Base-by-base conservation (phyloP, 257 asterid species). In the Salvia rosmarinus region DNA sequence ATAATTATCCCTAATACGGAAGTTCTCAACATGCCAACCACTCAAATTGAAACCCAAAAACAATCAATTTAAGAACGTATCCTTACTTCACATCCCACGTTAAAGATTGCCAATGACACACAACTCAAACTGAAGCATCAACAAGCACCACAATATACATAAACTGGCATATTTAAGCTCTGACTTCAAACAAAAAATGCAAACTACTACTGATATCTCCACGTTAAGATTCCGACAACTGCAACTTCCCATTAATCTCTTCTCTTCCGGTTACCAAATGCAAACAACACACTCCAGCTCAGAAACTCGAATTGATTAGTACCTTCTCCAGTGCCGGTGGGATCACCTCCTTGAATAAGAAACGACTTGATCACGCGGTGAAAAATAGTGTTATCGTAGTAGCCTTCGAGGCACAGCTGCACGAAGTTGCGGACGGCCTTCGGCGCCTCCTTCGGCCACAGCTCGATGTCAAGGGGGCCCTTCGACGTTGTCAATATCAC, bases 371-470 rank as follows among this genome's bases (percentile, higher is more conserved):
- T 94, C 32, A 91, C 77, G 47, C 98, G 97, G 71, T 94, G 97
- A 79, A 94, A 90, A 65, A 85, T 86, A 46, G 95, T 89, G 65
- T 84, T 81, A 64, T 91, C 77, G 72, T 89, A 94, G 83, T 87
- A 94, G 23, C 98, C 95, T 73, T 94, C 98, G 39, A 94, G 89
- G 85, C 97, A 94, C 7, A 94, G 95, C 88, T 94, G 98, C 72
- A 87, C 92, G 80, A 94, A 90, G 85, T 94, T 94, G 72, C 97
- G 88, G 21, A 83, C 96, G 74, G 98, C 98, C 75, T 94, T 94
- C 0, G 98, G 98, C 21, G 97, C 97, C 76, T 94, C 97, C 75
- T 91, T 94, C 4, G 98, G 98, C 98, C 97, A 94, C 2, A 94
- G 91, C 82, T 94, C 98, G 67, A 94, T 87, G 85, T 94, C 98